Evolutionary conservation across 345 rosid species (phyloP).

Genomic region (Lumnitzera racemosa): DNA sequence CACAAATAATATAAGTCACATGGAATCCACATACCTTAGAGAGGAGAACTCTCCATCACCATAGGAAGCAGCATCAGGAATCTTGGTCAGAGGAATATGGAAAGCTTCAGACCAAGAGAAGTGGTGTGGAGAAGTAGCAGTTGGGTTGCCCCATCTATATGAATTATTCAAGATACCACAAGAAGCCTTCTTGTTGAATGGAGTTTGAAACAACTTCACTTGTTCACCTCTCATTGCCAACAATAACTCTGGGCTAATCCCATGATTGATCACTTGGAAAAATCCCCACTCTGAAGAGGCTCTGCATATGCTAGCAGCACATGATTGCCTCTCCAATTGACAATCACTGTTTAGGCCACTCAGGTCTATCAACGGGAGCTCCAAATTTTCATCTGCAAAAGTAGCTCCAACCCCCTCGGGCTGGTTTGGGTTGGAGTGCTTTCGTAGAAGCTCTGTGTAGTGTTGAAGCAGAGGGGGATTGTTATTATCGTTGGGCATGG

Average conservation of each 20-base stretch:
- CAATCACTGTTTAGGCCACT: conserved; percentile 15
- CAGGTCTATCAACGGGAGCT: conserved; percentile 58
- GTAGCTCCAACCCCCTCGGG: no score
- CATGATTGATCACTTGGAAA: conserved; percentile 65
- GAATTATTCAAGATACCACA: conserved; percentile 42
- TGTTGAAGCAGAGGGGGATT: neutral
- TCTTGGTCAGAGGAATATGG: conserved; percentile 47
- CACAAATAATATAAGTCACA: neutral
- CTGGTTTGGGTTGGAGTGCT: neutral
- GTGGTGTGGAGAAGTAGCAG: conserved; percentile 37
- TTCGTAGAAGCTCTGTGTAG: neutral
- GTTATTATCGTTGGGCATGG: neutral
- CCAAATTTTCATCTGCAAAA: conserved; percentile 19
- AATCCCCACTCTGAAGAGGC: conserved; percentile 67
- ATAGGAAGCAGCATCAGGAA: conserved; percentile 34
- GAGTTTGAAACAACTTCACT: conserved; percentile 29
- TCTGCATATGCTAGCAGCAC: conserved; percentile 31
- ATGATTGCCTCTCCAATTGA: conserved; percentile 15
- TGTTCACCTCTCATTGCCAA: conserved; percentile 44
- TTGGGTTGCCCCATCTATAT: conserved; percentile 55
- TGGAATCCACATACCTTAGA: conserved; percentile 24
- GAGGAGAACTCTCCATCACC: conserved; percentile 39
- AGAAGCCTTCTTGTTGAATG: conserved; percentile 34
- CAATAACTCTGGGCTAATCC: conserved; percentile 33
- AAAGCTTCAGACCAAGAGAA: conserved; percentile 73